Base-by-base conservation (phyloP, 2,329 filamentous ascomycete species). In the Sporothrix inflata region DNA sequence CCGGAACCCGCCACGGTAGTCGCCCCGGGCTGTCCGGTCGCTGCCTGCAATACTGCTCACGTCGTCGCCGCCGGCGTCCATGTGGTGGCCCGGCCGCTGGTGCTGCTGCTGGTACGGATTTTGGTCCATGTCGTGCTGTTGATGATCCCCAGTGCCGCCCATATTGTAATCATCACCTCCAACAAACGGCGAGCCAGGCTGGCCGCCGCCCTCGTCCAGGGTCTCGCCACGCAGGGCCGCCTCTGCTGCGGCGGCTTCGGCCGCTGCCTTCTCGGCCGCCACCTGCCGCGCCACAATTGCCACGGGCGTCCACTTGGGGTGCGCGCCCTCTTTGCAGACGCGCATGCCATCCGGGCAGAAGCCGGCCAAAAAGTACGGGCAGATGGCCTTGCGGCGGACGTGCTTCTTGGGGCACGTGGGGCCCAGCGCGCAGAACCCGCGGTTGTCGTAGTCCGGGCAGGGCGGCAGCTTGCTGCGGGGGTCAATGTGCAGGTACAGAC, bases 371-470 rank as follows among this genome's bases (percentile, higher is more conserved):
- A 97, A 99, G 80, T 91, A 97, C 1, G 86, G 86, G 79, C 96
- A 99, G 7, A 97, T 81, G 75, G 88, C 90, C 47, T 72, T 66
- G 75, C 92, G 90, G 73, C 94, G 89, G 72, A 97, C 91, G 82
- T 99, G 96, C 76, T 94, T 92, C 83, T 97, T 94, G 30, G 91
- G 90, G 82, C 96, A 99, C 73, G 88, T 83, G 1, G 94, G 94
- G 0, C 96, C 96, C 11, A 98, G 87, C 21, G 94, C 93, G 78
- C 96, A 99, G 84, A 98, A 98, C 1, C 96, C 96, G 76, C 92
- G 90, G 74, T 97, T 94, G 74, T 98, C 94, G 84, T 98, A 99
- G 82, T 97, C 93, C 75, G 94, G 93, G 78, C 94, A 97, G 0
- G 92, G 90, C 34, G 90, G 93, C 77, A 93, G 84, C 78, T 93